Evolutionary conservation across 768 basidiomycete species (phyloP), one percentile per base, ranked within the genome.

Genomic region (Lanmaoa pseudosensibilis): DNA sequence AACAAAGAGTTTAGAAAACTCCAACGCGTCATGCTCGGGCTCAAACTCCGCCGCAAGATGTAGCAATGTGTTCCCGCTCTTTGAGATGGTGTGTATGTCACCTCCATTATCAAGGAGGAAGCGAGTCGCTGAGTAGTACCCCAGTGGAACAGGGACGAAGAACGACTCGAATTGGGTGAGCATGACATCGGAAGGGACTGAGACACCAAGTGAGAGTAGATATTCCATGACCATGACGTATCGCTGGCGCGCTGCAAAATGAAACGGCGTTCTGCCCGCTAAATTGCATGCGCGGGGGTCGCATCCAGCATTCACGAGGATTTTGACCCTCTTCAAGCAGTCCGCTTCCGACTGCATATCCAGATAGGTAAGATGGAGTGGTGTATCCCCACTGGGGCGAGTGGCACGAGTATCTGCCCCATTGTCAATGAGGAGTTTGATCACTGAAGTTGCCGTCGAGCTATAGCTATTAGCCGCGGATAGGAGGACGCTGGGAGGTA

Each of bases 391-490:
- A 27, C 38, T 2, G 10, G 23, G 36, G 6, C 18, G 36, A 7
- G 48, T 25, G 7, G 13, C 50, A 2, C 32, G 36, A 0, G 52
- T 1, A 41, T 49, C n/a, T 1, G 36, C 53, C 0, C 50, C 53
- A 15, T 34, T 55, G 11, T 16, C 2, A 2, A 60, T 23, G 21
- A 61, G 27, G 39, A 52, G 13, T 27, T 38, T 38, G 48, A 38
- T 50, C 13, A 50, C 11, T 13, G 48, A 5, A 18, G 23, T 27
- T 13, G 7, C 12, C 6, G 0, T 1, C 10, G 11, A 9, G 7
- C 2, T 3, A 6, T 6, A 5, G 5, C 33, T 11, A 1, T 3
- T 11, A 12, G n/a, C 45, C 21, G 16, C 15, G 1, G 21, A 47
- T 7, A 47, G 4, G 33, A 34, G 21, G 21, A 49, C 7, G 6